These are phyloP conservation scores for Carpinus fangiana DNA, from an alignment of 306 rosid genomes.

Conservation along the genomic window DNA sequence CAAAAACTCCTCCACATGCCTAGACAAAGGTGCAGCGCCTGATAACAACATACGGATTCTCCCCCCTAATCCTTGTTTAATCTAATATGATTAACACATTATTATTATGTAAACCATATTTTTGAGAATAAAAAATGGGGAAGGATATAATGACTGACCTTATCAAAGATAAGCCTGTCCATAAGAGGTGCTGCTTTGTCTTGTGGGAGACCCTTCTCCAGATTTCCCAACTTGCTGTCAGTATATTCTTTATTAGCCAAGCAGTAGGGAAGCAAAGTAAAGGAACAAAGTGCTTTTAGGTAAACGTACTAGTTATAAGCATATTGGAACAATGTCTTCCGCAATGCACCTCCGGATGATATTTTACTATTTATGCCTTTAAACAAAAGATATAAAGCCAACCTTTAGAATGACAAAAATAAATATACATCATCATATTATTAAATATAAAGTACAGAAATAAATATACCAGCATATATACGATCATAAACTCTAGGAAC, in stretches of 20 bases:
- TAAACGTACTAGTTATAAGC: constrained; percentile 76
- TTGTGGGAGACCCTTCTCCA: constrained; percentile 79
- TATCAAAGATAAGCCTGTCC: constrained; percentile 80
- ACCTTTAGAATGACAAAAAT: constrained; percentile 16
- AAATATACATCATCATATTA: constrained; percentile 3
- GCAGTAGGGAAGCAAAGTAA: constrained; percentile 19
- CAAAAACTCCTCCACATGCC: constrained; percentile 82
- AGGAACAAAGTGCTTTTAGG: constrained; percentile 3
- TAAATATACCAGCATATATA: constrained; percentile 51
- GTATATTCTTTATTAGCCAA: constrained; percentile 33
- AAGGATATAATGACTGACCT: constrained; percentile 42
- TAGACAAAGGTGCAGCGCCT: constrained; percentile 89
- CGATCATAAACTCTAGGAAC: constrained; percentile 93
- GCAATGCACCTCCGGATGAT: constrained; percentile 63
- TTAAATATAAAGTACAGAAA: not conserved
- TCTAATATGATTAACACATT: constrained; percentile 37
- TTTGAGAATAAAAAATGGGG: constrained; percentile 8
- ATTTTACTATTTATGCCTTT: constrained; percentile 63
- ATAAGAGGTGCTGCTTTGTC: constrained; percentile 79
- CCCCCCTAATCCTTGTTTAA: constrained; percentile 79
- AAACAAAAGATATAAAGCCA: constrained; percentile 19
- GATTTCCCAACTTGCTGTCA: constrained; percentile 67
- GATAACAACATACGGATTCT: constrained; percentile 68
- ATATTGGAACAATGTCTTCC: constrained; percentile 62
- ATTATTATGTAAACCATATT: constrained; percentile 11